Conservation (phyloP, 2,329 filamentous ascomycete species). For the Setomelanomma holmii region DNA sequence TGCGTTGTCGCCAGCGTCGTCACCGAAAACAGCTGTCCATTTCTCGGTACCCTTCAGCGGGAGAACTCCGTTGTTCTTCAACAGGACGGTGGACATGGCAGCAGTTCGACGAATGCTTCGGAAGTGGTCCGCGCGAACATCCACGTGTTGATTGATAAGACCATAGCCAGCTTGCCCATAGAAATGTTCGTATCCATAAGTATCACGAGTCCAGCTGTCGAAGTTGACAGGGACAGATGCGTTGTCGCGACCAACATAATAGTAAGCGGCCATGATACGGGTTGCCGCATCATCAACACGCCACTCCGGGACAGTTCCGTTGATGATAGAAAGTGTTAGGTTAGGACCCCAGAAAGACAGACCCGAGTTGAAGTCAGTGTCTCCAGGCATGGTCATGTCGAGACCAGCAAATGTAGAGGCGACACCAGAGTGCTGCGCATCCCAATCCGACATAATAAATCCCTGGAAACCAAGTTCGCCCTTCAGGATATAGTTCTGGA, state of each 20-base stretch:
- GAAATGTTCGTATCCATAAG: slow-evolving; percentile 72
- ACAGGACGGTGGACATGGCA: slow-evolving; percentile 81
- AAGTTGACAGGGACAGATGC: slow-evolving; percentile 74
- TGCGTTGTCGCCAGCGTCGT: slow-evolving; percentile 56
- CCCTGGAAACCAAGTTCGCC: slow-evolving; percentile 77
- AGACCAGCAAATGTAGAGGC: slow-evolving; percentile 73
- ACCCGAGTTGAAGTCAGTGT: slow-evolving; percentile 77
- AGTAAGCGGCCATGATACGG: slow-evolving; percentile 75
- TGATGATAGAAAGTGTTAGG: slow-evolving; percentile 84
- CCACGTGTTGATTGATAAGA: slow-evolving; percentile 78
- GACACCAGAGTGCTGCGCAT: slow-evolving; percentile 74
- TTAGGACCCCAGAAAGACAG: slow-evolving; percentile 84
- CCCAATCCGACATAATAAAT: slow-evolving; percentile 72
- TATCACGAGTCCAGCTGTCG: slow-evolving; percentile 83
- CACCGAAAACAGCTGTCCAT: slow-evolving; percentile 58
- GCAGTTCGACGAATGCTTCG: slow-evolving; percentile 76
- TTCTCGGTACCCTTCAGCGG: slow-evolving; percentile 56
- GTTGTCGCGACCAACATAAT: slow-evolving; percentile 66
- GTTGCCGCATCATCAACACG: slow-evolving; percentile 91
- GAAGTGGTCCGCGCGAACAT: slow-evolving; percentile 80
- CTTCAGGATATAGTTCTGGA: slow-evolving; percentile 79
- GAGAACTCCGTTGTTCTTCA: slow-evolving; percentile 68
- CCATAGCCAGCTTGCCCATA: slow-evolving; percentile 67
- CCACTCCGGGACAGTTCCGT: slow-evolving; percentile 87
- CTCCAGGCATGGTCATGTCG: slow-evolving; percentile 86